Evolutionary conservation across 768 basidiomycete species (phyloP).

Genomic region (Lentinula edodes): DNA sequence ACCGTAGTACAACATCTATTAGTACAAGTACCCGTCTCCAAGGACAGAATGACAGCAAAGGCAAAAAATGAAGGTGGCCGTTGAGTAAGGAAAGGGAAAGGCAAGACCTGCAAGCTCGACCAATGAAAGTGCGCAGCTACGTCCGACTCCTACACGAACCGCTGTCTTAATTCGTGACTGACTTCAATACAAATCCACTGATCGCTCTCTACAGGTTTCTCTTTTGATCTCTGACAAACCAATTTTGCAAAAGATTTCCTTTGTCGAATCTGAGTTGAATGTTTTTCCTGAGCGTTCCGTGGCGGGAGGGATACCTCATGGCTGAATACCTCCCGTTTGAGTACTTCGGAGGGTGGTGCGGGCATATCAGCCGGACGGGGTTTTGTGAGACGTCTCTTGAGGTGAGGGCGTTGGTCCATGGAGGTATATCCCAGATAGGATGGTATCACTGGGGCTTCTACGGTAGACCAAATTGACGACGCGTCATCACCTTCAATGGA

Average conservation of each 20-base stretch:
- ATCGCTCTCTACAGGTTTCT: neutral
- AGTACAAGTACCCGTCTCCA: neutral
- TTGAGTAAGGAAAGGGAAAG: neutral
- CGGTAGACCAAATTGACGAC: neutral
- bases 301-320: constrained; percentile 1
- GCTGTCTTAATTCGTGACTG: constrained; percentile 6
- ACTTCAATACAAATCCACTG: constrained; percentile 8
- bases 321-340: constrained; percentile 4
- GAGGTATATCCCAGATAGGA: neutral
- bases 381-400: constrained; percentile 2
- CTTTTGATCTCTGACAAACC: neutral
- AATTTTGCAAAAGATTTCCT: neutral
- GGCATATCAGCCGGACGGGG: constrained; percentile 4
- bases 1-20: neutral
- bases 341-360: constrained; percentile 7
- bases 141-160: neutral
- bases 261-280: neutral
- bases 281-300: neutral
- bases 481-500: neutral
- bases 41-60: neutral
- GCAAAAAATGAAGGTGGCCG: neutral
- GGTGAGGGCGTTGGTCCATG: neutral
- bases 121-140: neutral
- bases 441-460: neutral
- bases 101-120: neutral